phyloP scores from a whole-genome alignment of 148 eudicot species.

The Dianthus caryophyllus region DNA sequence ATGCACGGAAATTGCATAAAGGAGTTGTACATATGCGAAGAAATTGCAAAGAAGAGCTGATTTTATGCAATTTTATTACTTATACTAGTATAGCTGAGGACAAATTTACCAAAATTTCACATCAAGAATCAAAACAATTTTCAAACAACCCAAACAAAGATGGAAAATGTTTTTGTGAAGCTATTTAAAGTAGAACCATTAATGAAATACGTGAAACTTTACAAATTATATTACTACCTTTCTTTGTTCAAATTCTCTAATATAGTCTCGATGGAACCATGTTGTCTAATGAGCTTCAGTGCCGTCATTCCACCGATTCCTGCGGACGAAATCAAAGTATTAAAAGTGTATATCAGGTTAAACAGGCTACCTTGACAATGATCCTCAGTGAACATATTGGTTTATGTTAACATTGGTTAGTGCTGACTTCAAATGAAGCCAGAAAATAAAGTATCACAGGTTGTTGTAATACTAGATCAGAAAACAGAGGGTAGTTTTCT shows the following conservation, averaged over 20 bases:
- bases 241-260: slow-evolving; percentile 85
- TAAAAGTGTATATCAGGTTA: background rate
- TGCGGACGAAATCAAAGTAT: slow-evolving; percentile 21
- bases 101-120: background rate
- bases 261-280: slow-evolving; percentile 81
- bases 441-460: background rate
- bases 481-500: background rate
- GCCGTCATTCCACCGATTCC: slow-evolving; percentile 95
- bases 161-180: background rate
- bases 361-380: background rate
- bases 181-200: background rate
- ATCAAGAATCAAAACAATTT: slow-evolving; percentile 1
- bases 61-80: background rate
- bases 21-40: too few relatives aligned
- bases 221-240: slow-evolving; percentile 40
- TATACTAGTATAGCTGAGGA: background rate
- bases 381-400: background rate
- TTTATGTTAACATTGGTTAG: background rate
- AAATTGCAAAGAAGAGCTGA: background rate
- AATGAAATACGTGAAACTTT: background rate
- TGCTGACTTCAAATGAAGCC: background rate
- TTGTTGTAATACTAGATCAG: background rate
- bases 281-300: slow-evolving; percentile 91
- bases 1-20: background rate
- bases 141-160: background rate